Percentiles rank a stretch among this genome's conserved stretches.
These are phyloP conservation scores for Xenoacremonium recifei DNA, from an alignment of 2,329 filamentous ascomycete species.

Conservation along the genomic window DNA sequence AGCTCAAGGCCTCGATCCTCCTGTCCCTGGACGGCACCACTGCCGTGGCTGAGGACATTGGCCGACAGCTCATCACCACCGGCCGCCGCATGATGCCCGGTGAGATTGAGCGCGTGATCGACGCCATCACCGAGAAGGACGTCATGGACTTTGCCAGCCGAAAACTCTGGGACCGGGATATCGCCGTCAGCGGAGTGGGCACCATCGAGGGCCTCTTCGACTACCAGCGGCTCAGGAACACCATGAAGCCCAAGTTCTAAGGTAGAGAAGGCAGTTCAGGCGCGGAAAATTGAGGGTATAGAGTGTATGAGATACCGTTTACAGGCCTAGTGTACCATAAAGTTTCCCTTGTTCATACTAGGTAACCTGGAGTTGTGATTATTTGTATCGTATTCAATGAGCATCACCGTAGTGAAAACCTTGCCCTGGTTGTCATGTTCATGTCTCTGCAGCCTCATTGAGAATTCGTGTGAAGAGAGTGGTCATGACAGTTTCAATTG, in stretches of 20 bases:
- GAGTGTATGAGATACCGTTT: slow-evolving; percentile 57
- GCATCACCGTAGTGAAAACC: no score
- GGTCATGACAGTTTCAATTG: no score
- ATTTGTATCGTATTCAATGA: slow-evolving; percentile 7
- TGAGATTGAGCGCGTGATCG: slow-evolving; percentile 92
- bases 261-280: slow-evolving; percentile 25
- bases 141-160: slow-evolving; percentile 94
- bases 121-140: slow-evolving; percentile 88
- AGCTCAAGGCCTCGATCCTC: slow-evolving; percentile 97
- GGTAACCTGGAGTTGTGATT: slow-evolving; percentile 31
- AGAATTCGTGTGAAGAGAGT: no score
- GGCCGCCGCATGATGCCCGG: slow-evolving; percentile 86
- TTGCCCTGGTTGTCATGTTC: no score
- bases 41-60: slow-evolving; percentile 95
- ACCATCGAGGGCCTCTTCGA: slow-evolving; percentile 83
- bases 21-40: slow-evolving; percentile 97
- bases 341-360: slow-evolving; percentile 41
- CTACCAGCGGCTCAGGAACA: slow-evolving; percentile 76
- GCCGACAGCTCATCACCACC: slow-evolving; percentile 96
- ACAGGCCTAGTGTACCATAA: slow-evolving; percentile 55
- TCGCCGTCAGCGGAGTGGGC: slow-evolving; percentile 90
- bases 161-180: slow-evolving; percentile 96
- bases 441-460: no score
- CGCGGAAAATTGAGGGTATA: slow-evolving; percentile 45
- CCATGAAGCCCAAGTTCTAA: slow-evolving; percentile 81